Conservation (phyloP, 2,329 filamentous ascomycete species). For the Gnomoniopsis sp. region DNA sequence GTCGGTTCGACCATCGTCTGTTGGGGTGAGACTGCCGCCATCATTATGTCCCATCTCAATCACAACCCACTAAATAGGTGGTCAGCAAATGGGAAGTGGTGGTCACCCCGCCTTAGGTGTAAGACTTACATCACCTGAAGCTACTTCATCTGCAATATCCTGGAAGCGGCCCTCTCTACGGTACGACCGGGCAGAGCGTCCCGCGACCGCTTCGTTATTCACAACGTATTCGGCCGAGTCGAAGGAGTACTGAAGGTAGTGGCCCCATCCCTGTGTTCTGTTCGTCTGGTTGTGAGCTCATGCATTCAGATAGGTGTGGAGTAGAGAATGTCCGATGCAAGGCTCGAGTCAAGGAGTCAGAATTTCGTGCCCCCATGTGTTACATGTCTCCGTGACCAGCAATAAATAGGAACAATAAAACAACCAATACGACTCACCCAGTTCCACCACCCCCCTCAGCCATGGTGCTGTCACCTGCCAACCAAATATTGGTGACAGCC, state of each 20-base stretch:
- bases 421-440: constrained; percentile 18
- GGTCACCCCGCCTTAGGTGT: background rate
- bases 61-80: constrained; percentile 47
- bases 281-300: too few species aligned
- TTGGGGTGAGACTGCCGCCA: constrained; percentile 50
- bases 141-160: constrained; percentile 48
- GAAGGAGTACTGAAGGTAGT: constrained; percentile 53
- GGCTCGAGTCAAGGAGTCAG: too few species aligned
- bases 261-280: constrained; percentile 56
- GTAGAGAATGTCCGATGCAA: too few species aligned
- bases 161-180: constrained; percentile 64
- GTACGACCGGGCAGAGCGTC: constrained; percentile 64
- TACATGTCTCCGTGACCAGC: too few species aligned
- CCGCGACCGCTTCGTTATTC: constrained; percentile 62
- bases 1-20: constrained; percentile 60
- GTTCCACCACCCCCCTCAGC: constrained; percentile 42
- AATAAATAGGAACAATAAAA: too few species aligned
- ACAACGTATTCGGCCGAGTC: constrained; percentile 39
- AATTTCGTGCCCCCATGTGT: too few species aligned
- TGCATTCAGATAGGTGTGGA: too few species aligned
- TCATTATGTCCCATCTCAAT: constrained; percentile 75
- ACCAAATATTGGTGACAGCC: constrained; percentile 10
- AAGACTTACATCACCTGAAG: constrained; percentile 45
- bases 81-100: background rate
- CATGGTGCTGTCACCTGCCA: constrained; percentile 58